Conservation (phyloP, 1,284 basidiomycete species). For the Ceratobasidium sp. region DNA sequence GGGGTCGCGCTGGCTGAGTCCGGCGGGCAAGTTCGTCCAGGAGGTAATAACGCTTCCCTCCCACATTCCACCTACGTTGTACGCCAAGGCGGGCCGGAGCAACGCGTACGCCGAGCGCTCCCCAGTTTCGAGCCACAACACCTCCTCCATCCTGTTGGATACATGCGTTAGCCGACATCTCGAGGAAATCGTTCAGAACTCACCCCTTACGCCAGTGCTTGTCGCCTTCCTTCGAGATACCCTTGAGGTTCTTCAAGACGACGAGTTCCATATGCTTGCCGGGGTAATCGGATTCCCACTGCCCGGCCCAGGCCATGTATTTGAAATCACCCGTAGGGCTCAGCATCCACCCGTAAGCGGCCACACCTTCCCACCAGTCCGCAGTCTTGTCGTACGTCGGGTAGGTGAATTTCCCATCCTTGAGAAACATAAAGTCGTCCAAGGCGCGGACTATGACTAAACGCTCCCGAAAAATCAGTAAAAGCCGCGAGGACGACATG, state of each 20-base stretch:
- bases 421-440: conserved; percentile 7
- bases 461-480: too few relatives aligned
- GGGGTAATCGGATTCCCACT: background rate
- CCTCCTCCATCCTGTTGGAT: background rate
- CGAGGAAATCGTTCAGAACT: background rate
- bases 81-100: background rate
- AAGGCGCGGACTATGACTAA: conserved; percentile 1
- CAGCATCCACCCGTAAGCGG: background rate
- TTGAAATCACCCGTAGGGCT: background rate
- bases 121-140: conserved; percentile 18
- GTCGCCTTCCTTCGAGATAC: background rate
- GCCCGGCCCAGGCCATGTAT: conserved; percentile 9
- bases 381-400: background rate
- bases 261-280: background rate
- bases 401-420: background rate
- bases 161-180: background rate
- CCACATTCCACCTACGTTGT: background rate
- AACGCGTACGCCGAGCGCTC: background rate
- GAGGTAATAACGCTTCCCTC: background rate
- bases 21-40: background rate
- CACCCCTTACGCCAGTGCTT: conserved; percentile 13
- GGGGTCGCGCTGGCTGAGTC: background rate
- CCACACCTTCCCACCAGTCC: conserved; percentile 11
- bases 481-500: too few relatives aligned
- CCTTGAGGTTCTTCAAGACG: background rate